phyloP scores from a whole-genome alignment of 495 filamentous ascomycete species.

The Podospora appendiculata region DNA sequence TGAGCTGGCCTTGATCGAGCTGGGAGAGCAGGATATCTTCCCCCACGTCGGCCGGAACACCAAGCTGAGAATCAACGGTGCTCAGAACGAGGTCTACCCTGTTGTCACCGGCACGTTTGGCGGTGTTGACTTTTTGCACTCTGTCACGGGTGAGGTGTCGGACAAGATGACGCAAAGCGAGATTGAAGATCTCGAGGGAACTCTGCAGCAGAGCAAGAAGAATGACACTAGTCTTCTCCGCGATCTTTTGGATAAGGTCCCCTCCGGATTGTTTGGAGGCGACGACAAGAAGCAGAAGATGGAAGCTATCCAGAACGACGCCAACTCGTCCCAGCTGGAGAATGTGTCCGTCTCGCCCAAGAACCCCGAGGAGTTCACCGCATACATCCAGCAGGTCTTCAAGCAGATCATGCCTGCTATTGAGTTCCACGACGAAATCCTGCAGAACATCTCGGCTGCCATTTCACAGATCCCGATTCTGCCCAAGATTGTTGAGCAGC shows the following conservation, averaged over 20 bases:
- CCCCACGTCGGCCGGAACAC: conserved; percentile 75
- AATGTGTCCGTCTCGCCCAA: conserved; percentile 58
- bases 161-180: conserved; percentile 87
- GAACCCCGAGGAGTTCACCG: conserved; percentile 68
- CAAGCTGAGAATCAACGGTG: conserved; percentile 57
- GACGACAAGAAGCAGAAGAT: conserved; percentile 60
- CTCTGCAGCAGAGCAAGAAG: conserved; percentile 52
- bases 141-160: conserved; percentile 78
- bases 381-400: conserved; percentile 56
- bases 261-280: conserved; percentile 63
- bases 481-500: conserved; percentile 67
- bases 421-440: conserved; percentile 79
- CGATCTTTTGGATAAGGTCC: conserved; percentile 69
- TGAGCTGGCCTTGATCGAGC: conserved; percentile 76
- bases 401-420: conserved; percentile 76
- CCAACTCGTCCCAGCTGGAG: conserved; percentile 57
- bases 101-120: conserved; percentile 87
- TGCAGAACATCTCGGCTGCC: conserved; percentile 66
- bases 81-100: conserved; percentile 58
- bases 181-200: conserved; percentile 71
- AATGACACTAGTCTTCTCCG: conserved; percentile 59
- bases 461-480: conserved; percentile 77
- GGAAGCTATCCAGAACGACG: conserved; percentile 60
- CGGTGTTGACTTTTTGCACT: conserved; percentile 79
- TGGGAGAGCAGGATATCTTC: conserved; percentile 73